Evolutionary conservation across 164 flowering plant species (phyloP).

Genomic region (Hamamelis virginiana): DNA sequence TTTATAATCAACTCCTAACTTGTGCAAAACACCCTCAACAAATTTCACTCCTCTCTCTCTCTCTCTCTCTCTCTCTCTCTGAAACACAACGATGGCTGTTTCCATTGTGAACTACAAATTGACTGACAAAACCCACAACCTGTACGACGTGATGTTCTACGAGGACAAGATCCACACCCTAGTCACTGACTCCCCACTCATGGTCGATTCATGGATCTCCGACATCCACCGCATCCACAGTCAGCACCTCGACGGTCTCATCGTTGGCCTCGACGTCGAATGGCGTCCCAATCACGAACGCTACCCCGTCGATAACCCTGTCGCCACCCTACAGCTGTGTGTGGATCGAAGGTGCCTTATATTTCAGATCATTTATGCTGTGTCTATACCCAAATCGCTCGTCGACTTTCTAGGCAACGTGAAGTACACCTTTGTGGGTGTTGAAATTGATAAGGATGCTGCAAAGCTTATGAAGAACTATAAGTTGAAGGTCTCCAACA

Average conservation of each 20-base stretch:
- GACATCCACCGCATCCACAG: not conserved
- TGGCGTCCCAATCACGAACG: conserved; percentile 40
- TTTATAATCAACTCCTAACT: too few species aligned
- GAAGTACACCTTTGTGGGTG: conserved; percentile 39
- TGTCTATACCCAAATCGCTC: conserved; percentile 28
- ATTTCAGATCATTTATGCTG: conserved; percentile 38
- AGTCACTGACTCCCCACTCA: conserved; percentile 9
- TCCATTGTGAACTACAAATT: too few species aligned
- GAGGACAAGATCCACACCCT: conserved; percentile 3
- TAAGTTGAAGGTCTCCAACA: conserved; percentile 3
- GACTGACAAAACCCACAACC: too few species aligned
- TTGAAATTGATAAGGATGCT: conserved; percentile 37
- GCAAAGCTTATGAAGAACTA: conserved; percentile 33
- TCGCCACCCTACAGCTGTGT: conserved; percentile 57
- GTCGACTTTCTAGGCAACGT: conserved; percentile 27
- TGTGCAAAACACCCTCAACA: too few species aligned
- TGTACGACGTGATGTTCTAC: too few species aligned
- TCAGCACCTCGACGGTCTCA: conserved; percentile 4
- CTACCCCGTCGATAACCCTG: conserved; percentile 22
- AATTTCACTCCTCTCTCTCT: too few species aligned
- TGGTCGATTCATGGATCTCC: conserved; percentile 10
- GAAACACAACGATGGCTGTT: too few species aligned
- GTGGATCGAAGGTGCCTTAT: conserved; percentile 11
- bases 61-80: too few species aligned
- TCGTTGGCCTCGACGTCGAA: conserved; percentile 63